Evolutionary conservation across 2,329 filamentous ascomycete species (phyloP).

Genomic region (Apiospora marii): DNA sequence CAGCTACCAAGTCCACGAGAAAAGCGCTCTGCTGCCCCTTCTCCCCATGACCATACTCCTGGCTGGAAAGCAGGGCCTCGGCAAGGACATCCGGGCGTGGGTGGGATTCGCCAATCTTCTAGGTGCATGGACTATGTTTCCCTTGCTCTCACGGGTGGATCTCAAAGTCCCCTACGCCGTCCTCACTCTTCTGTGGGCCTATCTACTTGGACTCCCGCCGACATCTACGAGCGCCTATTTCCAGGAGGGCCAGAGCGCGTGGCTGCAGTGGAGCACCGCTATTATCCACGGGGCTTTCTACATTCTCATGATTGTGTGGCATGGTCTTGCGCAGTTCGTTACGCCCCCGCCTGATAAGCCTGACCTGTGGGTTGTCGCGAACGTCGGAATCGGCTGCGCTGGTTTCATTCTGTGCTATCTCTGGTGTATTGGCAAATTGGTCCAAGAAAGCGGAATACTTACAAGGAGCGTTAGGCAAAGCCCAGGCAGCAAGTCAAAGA

Average conservation of each 20-base stretch:
- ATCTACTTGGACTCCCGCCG: conserved; percentile 86
- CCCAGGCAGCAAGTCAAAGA: conserved; percentile 46
- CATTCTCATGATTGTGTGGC: conserved; percentile 79
- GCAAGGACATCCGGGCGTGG: conserved; percentile 82
- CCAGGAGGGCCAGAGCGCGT: conserved; percentile 54
- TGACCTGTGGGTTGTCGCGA: conserved; percentile 92
- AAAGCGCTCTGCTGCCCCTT: conserved; percentile 90
- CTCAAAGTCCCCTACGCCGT: conserved; percentile 85
- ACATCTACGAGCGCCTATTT: conserved; percentile 75
- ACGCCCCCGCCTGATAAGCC: conserved; percentile 78
- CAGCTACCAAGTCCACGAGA: conserved; percentile 98
- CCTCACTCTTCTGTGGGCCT: conserved; percentile 87
- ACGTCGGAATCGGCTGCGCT: conserved; percentile 84
- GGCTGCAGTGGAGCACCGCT: conserved; percentile 65
- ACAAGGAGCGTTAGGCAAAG: conserved; percentile 32
- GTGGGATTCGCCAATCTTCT: conserved; percentile 95
- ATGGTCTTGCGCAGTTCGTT: conserved; percentile 75
- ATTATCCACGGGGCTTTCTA: conserved; percentile 82
- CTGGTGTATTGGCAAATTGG: conserved; percentile 82
- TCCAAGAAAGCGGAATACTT: conserved; percentile 65
- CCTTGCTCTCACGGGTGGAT: conserved; percentile 84
- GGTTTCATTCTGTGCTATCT: conserved; percentile 89
- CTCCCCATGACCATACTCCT: conserved; percentile 93
- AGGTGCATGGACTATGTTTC: conserved; percentile 92
- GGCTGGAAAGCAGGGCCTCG: conserved; percentile 78